These are phyloP conservation scores for Exserohilum rostratum DNA, from an alignment of 2,329 filamentous ascomycete species.

Conservation along the genomic window DNA sequence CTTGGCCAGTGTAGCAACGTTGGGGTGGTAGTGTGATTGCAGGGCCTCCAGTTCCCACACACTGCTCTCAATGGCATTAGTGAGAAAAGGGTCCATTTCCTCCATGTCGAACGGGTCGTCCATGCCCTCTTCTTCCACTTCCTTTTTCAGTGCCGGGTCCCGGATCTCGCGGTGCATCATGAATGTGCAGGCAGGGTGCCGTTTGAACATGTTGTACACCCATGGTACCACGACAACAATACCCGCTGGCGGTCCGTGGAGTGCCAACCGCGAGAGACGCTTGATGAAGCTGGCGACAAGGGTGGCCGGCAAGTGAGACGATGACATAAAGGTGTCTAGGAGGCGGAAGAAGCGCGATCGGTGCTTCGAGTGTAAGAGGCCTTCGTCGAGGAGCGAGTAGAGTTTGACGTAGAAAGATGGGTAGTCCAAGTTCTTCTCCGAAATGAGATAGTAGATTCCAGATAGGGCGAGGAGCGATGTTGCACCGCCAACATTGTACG, in stretches of 20 bases:
- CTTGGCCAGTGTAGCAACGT: slow-evolving; percentile 90
- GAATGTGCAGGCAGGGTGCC: slow-evolving; percentile 88
- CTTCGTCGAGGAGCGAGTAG: slow-evolving; percentile 86
- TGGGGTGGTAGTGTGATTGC: slow-evolving; percentile 94
- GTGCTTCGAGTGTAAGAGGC: slow-evolving; percentile 91
- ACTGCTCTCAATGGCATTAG: slow-evolving; percentile 85
- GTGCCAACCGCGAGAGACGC: slow-evolving; percentile 78
- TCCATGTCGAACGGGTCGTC: slow-evolving; percentile 78
- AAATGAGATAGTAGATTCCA: slow-evolving; percentile 93
- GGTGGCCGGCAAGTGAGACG: slow-evolving; percentile 87
- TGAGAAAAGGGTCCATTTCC: slow-evolving; percentile 83
- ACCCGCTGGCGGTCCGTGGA: slow-evolving; percentile 88
- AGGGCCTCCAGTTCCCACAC: slow-evolving; percentile 94
- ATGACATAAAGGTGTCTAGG: slow-evolving; percentile 86
- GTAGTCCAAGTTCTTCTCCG: slow-evolving; percentile 93
- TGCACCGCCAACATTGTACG: slow-evolving; percentile 84
- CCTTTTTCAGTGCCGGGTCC: slow-evolving; percentile 62
- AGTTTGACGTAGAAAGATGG: slow-evolving; percentile 92
- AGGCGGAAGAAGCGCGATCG: slow-evolving; percentile 92
- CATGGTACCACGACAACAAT: slow-evolving; percentile 90
- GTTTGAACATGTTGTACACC: slow-evolving; percentile 92
- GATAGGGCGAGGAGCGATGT: slow-evolving; percentile 87
- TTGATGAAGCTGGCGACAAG: slow-evolving; percentile 97
- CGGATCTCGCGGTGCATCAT: slow-evolving; percentile 85
- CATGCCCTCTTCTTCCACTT: slow-evolving; percentile 67